Evolutionary conservation across 2,329 filamentous ascomycete genomes (phyloP).

Genomic region (Pseudopithomyces maydicus): DNA sequence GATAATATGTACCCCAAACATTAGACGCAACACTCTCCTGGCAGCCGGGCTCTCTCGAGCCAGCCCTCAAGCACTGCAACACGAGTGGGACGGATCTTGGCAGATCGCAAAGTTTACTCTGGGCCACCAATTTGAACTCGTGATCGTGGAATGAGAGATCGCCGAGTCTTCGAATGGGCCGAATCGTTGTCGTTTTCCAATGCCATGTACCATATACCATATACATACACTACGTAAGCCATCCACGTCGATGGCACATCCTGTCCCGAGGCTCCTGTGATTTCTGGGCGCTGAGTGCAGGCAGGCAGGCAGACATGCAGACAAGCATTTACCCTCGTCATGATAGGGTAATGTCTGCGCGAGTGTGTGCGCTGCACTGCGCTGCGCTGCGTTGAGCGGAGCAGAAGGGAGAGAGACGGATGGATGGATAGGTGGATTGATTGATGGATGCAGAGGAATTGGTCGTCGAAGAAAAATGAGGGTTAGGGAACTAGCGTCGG

Average conservation of each 20-base stretch:
- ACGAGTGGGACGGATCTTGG: constrained; percentile 90
- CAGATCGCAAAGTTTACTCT: constrained; percentile 75
- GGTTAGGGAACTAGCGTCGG: too few relatives aligned
- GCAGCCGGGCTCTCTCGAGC: constrained; percentile 56
- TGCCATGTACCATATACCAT: too few relatives aligned
- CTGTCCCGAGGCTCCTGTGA: too few relatives aligned
- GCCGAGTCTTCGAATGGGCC: constrained; percentile 95
- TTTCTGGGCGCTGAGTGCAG: too few relatives aligned
- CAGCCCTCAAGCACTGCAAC: constrained; percentile 80
- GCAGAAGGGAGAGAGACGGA: neutral
- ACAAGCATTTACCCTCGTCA: too few relatives aligned
- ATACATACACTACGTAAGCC: too few relatives aligned
- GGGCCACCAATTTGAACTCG: constrained; percentile 88
- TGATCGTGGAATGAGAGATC: constrained; percentile 70
- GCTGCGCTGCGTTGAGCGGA: neutral
- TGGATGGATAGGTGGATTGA: neutral
- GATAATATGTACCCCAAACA: constrained; percentile 74
- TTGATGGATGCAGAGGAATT: too few relatives aligned
- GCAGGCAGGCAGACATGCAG: too few relatives aligned
- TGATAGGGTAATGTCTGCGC: too few relatives aligned
- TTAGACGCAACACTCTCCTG: constrained; percentile 88
- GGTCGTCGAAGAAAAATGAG: too few relatives aligned
- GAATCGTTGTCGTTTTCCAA: constrained; percentile 17
- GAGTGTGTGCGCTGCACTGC: too few relatives aligned
- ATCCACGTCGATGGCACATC: too few relatives aligned